Evolutionary conservation across 2,329 filamentous ascomycete species (phyloP).

Genomic region (Westerdykella sp.): DNA sequence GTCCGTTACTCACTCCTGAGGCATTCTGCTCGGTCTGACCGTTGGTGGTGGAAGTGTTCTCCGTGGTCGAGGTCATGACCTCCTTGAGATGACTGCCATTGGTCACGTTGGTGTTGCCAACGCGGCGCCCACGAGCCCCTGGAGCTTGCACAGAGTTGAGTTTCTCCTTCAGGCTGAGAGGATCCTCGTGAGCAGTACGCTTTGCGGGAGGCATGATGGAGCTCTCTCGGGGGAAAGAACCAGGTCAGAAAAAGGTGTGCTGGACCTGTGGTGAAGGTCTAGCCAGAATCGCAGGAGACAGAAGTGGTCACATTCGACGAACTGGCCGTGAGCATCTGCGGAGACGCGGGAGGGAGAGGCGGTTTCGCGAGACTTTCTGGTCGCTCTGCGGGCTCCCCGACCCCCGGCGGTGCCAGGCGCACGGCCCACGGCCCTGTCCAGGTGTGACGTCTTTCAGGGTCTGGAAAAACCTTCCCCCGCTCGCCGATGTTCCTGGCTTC

Average conservation of each 20-base stretch:
- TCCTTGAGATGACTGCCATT: conserved; percentile 36
- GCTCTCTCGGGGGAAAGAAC: background rate
- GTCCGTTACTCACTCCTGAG: conserved; percentile 28
- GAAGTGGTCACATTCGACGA: conserved; percentile 11
- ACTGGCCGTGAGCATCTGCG: conserved; percentile 5
- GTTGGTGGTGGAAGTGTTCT: conserved; percentile 33
- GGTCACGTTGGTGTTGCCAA: conserved; percentile 18
- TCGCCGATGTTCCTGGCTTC: too few relatives aligned
- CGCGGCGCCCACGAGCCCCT: conserved; percentile 36
- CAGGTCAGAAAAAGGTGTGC: too few relatives aligned
- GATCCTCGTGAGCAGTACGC: conserved; percentile 34
- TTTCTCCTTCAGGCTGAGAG: conserved; percentile 39
- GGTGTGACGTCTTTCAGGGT: too few relatives aligned
- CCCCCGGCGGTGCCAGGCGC: background rate
- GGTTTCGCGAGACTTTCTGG: too few relatives aligned
- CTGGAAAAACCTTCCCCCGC: too few relatives aligned
- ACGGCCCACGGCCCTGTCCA: background rate
- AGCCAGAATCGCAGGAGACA: conserved; percentile 7
- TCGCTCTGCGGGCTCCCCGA: too few relatives aligned
- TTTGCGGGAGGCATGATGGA: conserved; percentile 35
- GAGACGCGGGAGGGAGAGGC: too few relatives aligned
- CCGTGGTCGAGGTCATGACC: conserved; percentile 26
- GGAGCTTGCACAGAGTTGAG: conserved; percentile 36
- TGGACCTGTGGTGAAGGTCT: conserved; percentile 4
- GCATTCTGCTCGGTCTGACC: conserved; percentile 26